Conservation (phyloP, 331 rosid species). For the Malus hybrid region DNA sequence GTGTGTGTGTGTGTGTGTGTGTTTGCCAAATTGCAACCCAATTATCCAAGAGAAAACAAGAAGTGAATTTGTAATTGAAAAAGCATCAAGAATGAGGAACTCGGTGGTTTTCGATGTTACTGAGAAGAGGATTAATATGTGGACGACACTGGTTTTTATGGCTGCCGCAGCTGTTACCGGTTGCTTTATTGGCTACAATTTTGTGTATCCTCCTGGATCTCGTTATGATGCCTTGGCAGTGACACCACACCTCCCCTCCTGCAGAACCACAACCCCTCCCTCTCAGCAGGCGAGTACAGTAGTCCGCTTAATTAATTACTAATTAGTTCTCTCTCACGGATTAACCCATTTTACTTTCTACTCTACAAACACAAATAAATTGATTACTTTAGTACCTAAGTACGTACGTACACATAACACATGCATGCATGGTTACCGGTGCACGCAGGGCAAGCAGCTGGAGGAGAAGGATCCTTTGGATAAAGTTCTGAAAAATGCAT, state of each 20-base stretch:
- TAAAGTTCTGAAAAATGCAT: slow-evolving; percentile 37
- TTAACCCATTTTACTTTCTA: neutral
- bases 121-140: too few species aligned
- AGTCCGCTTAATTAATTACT: neutral
- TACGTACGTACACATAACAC: neutral
- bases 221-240: neutral
- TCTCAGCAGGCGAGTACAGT: neutral
- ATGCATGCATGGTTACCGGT: neutral
- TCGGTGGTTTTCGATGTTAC: too few species aligned
- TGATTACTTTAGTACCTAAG: neutral
- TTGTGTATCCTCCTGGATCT: neutral
- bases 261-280: neutral
- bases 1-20: too few species aligned
- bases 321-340: neutral
- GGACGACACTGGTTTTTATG: too few species aligned
- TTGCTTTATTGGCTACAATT: neutral
- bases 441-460: neutral
- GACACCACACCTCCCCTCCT: neutral
- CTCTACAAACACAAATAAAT: neutral
- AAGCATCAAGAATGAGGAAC: too few species aligned
- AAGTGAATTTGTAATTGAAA: too few species aligned
- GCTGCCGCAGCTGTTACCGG: neutral
- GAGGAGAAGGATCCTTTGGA: slow-evolving; percentile 8
- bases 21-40: too few species aligned
- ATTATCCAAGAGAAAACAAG: too few species aligned